A percentile compares a stretch with the other conserved stretches of the same genome.
phyloP scores from a whole-genome alignment of 352 stramenopile genomes.

The Discostella stelligera region DNA sequence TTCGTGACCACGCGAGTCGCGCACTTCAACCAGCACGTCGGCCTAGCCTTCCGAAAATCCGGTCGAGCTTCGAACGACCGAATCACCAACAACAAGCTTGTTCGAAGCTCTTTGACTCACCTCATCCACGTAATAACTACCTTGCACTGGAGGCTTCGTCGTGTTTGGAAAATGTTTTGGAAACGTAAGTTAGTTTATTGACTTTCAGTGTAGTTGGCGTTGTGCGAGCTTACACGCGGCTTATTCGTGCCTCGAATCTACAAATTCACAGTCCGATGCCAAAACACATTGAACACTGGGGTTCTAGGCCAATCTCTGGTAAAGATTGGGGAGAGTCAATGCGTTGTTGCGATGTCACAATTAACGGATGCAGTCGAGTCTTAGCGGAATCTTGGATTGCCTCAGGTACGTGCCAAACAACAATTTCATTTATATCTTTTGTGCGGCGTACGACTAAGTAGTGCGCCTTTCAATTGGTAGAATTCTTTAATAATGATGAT shows the following conservation, averaged over 20 bases:
- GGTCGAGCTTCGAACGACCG: conserved; percentile 17
- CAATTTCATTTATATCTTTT: conserved; percentile 6
- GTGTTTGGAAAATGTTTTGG: conserved; percentile 10
- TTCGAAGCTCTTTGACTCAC: conserved; percentile 30
- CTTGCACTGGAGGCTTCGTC: conserved; percentile 25
- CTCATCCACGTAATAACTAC: conserved; percentile 33
- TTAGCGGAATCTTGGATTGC: conserved; percentile 52
- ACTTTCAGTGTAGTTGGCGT: not conserved
- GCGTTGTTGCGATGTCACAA: conserved; percentile 36
- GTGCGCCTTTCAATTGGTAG: conserved; percentile 13
- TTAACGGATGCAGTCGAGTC: conserved; percentile 41
- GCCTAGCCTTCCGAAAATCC: conserved; percentile 20
- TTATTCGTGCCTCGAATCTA: conserved; percentile 4
- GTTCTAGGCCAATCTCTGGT: conserved; percentile 61
- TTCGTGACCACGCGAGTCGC: conserved; percentile 18
- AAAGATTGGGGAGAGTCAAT: conserved; percentile 71
- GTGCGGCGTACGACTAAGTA: not conserved
- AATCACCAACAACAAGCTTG: conserved; percentile 9
- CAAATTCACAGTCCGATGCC: conserved; percentile 53
- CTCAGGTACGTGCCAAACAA: conserved; percentile 24
- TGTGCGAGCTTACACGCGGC: not conserved
- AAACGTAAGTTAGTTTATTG: conserved; percentile 20
- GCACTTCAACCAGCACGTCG: conserved; percentile 15
- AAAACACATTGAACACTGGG: conserved; percentile 59
- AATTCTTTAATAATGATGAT: conserved; percentile 31